phyloP scores from a whole-genome alignment of 306 rosid species.

The Cicer pinnatifidum region DNA sequence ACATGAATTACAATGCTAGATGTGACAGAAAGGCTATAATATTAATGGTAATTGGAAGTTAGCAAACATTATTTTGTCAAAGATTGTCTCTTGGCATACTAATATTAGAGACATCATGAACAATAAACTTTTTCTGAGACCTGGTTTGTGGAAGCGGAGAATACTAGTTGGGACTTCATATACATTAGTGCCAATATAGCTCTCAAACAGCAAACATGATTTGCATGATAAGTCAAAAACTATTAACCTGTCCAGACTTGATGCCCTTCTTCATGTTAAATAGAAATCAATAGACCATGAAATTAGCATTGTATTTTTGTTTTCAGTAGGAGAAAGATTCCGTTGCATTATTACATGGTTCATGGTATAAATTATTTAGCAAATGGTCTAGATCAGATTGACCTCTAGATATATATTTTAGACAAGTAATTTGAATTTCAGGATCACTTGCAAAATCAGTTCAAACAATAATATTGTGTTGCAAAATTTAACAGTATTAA shows the following conservation, averaged over 20 bases:
- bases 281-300: slow-evolving; percentile 3
- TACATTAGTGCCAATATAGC: slow-evolving; percentile 28
- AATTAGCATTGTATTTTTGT: neutral
- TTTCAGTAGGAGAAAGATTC: neutral
- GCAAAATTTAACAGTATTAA: neutral
- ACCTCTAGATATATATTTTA: neutral
- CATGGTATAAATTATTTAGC: slow-evolving; percentile 5
- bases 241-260: neutral
- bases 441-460: slow-evolving; percentile 17
- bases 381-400: neutral
- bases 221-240: slow-evolving; percentile 7
- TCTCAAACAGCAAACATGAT: slow-evolving; percentile 25
- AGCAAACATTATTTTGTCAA: too few relatives aligned
- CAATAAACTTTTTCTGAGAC: too few relatives aligned
- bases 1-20: neutral
- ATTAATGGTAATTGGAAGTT: too few relatives aligned
- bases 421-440: neutral
- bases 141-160: too few relatives aligned
- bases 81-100: too few relatives aligned
- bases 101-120: too few relatives aligned
- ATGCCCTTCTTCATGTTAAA: neutral
- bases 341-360: slow-evolving; percentile 9
- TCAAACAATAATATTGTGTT: neutral
- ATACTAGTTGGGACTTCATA: too few relatives aligned
- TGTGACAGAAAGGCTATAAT: neutral